Percentiles rank a stretch among this genome's conserved stretches.
phyloP scores from a whole-genome alignment of 2,329 filamentous ascomycete species.

The Penicillium sp. region DNA sequence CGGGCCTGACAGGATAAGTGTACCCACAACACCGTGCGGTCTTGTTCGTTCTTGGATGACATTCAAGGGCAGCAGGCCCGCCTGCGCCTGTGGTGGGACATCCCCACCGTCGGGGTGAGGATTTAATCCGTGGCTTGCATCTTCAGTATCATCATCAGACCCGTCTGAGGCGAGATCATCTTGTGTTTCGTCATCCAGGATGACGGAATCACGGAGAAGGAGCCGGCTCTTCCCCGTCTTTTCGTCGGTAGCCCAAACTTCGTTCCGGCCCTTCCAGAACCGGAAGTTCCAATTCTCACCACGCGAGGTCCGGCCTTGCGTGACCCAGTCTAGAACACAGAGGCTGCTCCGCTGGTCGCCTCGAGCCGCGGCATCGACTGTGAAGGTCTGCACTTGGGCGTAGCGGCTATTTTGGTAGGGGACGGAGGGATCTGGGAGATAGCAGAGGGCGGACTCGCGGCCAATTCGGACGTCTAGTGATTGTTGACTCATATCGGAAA shows the following conservation, averaged over 20 bases:
- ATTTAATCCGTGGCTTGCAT: slow-evolving; percentile 15
- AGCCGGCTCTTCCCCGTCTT: slow-evolving; percentile 58
- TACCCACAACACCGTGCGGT: slow-evolving; percentile 77
- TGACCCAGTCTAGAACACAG: slow-evolving; percentile 93
- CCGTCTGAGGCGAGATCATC: slow-evolving; percentile 20
- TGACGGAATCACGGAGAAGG: slow-evolving; percentile 81
- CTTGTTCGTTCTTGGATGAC: slow-evolving; percentile 66
- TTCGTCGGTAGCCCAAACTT: slow-evolving; percentile 59
- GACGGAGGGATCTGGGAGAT: slow-evolving; percentile 89
- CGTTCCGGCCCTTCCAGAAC: slow-evolving; percentile 81
- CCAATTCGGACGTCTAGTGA: slow-evolving; percentile 54
- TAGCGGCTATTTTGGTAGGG: slow-evolving; percentile 86
- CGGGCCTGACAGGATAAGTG: slow-evolving; percentile 78
- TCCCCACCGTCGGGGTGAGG: slow-evolving; percentile 18
- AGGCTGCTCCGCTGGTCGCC: slow-evolving; percentile 57
- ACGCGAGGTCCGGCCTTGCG: slow-evolving; percentile 78
- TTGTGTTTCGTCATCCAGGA: slow-evolving; percentile 64
- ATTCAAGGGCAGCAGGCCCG: slow-evolving; percentile 26
- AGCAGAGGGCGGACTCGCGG: slow-evolving; percentile 58
- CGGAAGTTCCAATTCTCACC: slow-evolving; percentile 88
- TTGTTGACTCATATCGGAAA: slow-evolving; percentile 52
- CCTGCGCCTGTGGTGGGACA: slow-evolving; percentile 19
- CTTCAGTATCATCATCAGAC: slow-evolving; percentile 37
- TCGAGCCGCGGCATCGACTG: slow-evolving; percentile 52
- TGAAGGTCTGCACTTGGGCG: slow-evolving; percentile 81